Conservation (phyloP, 805 yeast species). For the Cyberlindnera petersonii region DNA sequence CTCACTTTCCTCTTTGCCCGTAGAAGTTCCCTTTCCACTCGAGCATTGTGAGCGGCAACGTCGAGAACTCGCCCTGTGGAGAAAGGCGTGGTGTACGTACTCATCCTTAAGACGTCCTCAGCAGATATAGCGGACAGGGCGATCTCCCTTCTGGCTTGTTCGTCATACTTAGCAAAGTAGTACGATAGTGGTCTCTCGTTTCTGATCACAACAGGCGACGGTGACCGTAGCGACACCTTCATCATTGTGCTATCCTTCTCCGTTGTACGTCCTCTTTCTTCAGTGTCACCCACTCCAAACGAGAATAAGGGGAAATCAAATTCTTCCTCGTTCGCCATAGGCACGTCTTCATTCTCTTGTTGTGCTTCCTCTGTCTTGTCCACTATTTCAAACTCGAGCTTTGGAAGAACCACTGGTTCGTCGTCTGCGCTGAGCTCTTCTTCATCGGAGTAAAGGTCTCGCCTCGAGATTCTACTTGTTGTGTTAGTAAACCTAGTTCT, state of each 20-base stretch:
- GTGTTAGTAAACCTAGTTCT: not conserved
- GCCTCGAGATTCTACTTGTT: constrained; percentile 23
- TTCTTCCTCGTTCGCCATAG: constrained; percentile 16
- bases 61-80: constrained; percentile 17
- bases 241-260: constrained; percentile 13
- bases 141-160: constrained; percentile 9
- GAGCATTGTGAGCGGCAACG: constrained; percentile 15
- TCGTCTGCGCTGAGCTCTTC: constrained; percentile 12
- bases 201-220: constrained; percentile 21
- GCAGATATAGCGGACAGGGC: constrained; percentile 16
- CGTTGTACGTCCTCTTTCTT: constrained; percentile 3
- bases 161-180: constrained; percentile 18
- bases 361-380: constrained; percentile 11
- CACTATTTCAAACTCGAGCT: constrained; percentile 27
- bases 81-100: constrained; percentile 2
- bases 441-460: constrained; percentile 19
- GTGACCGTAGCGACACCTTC: constrained; percentile 23
- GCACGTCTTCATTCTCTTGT: not conserved
- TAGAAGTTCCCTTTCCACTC: constrained; percentile 12
- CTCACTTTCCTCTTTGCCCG: constrained; percentile 16
- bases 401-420: constrained; percentile 22
- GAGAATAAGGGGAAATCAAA: constrained; percentile 30
- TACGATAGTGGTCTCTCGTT: constrained; percentile 25
- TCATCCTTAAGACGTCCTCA: constrained; percentile 14
- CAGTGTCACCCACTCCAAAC: constrained; percentile 16